Evolutionary conservation across 2,329 filamentous ascomycete species (phyloP), one percentile per base, ranked within the genome.

Genomic region (Pseudogymnoascus sp.): DNA sequence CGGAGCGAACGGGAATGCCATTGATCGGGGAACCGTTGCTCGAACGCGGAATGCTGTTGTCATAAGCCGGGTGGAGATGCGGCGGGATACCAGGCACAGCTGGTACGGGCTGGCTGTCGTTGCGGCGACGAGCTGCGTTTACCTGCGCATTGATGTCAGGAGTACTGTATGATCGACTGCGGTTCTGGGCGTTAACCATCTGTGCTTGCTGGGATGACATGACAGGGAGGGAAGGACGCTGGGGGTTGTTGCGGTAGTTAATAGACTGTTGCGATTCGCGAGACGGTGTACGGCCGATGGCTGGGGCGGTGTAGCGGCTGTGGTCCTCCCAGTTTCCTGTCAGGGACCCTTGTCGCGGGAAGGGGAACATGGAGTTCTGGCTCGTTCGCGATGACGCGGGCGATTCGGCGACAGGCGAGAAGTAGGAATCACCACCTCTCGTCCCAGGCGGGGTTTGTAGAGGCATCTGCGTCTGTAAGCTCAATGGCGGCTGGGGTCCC

Each of bases 151-250:
- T 91, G 70, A 96, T 96, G 74, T 98, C 93, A 6, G 95, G 93
- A 67, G 93, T 97, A 78, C 93, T 98, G 72, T 96, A 96, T 39
- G 93, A 96, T 68, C 95, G 85, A 77, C 90, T 88, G 69, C 92
- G 84, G 72, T 89, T 87, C 73, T 91, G 87, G 67, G 72, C 67
- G 61, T 66, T 64, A 64, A 64, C 69, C 16, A 81, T 79, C 69
- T 85, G 78, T 71, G 83, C 76, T 68, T 80, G 76, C 66, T 79
- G 77, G 25, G 80, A 79, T 14, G 86, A 80, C 82, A 91, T 88
- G 16, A 85, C 88, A 48, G 90, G 90, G 69, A 96, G 80, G 10
- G 90, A 96, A 21, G 91, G 91, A n/a, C 90, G 85, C 69, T 91
- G 87, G 51, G 85, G 83, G 65, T 85, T 85, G 65, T 81, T 80